These are phyloP conservation scores for Solanum bukasovii DNA, from an alignment of 257 asterid species.

Conservation along the genomic window DNA sequence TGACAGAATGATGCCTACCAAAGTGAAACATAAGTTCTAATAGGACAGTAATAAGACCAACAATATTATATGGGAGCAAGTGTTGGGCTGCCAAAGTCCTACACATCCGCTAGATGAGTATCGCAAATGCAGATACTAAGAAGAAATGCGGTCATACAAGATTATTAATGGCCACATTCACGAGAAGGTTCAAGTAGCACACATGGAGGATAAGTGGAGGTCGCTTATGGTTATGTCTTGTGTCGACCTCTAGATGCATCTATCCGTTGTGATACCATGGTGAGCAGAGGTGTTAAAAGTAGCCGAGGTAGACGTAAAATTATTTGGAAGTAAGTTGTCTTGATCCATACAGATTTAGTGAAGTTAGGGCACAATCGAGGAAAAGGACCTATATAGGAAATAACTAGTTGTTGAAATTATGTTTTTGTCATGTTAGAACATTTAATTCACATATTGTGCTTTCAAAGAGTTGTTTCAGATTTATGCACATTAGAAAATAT, in stretches of 20 bases:
- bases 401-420: background rate
- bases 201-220: background rate
- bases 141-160: background rate
- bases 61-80: background rate
- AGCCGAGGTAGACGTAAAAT: background rate
- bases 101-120: background rate
- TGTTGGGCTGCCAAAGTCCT: background rate
- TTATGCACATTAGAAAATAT: background rate
- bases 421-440: background rate
- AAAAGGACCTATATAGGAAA: background rate
- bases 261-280: background rate
- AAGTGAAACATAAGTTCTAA: background rate
- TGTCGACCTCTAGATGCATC: background rate
- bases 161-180: background rate
- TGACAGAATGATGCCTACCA: background rate
- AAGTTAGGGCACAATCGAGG: background rate
- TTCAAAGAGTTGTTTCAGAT: background rate
- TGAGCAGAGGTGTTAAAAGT: background rate
- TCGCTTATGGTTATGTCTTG: background rate
- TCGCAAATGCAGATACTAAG: background rate
- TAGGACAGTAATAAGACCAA: background rate
- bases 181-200: background rate
- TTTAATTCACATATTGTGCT: background rate
- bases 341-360: background rate
- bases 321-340: background rate